Conservation (phyloP, 2,329 filamentous ascomycete genomes). For the Beauveria bassiana region DNA sequence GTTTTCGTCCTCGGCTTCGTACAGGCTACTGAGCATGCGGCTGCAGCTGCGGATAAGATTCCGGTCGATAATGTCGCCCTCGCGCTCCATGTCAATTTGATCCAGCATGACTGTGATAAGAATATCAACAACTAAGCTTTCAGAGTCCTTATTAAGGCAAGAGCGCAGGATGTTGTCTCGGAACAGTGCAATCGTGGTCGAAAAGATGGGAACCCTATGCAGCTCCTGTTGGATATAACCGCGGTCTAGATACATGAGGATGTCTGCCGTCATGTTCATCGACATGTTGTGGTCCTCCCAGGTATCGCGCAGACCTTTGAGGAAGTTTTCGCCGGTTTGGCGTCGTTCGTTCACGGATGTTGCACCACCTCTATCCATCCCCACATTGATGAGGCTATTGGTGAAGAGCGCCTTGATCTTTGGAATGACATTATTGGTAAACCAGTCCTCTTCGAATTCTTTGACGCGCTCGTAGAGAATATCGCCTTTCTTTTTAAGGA, state of each 20-base stretch:
- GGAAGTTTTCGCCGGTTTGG: constrained; percentile 73
- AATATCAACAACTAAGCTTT: constrained; percentile 58
- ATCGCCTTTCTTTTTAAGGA: constrained; percentile 78
- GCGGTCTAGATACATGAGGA: constrained; percentile 95
- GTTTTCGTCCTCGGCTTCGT: constrained; percentile 70
- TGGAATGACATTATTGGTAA: constrained; percentile 64
- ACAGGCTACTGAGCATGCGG: constrained; percentile 83
- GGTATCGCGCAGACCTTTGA: constrained; percentile 64
- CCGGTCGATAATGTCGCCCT: constrained; percentile 82
- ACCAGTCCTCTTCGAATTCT: constrained; percentile 74
- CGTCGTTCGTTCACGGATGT: constrained; percentile 71
- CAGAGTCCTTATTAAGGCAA: constrained; percentile 36
- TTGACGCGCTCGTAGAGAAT: constrained; percentile 75
- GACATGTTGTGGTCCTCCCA: constrained; percentile 89
- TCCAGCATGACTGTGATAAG: constrained; percentile 79
- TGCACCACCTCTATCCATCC: constrained; percentile 47
- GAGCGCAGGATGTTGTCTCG: constrained; percentile 74
- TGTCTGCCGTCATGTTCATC: constrained; percentile 95
- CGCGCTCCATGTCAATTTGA: constrained; percentile 85
- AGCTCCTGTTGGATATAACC: constrained; percentile 62
- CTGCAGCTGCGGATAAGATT: constrained; percentile 74
- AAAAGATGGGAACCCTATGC: constrained; percentile 70
- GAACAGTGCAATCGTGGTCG: constrained; percentile 78
- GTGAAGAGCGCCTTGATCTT: constrained; percentile 65
- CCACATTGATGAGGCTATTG: constrained; percentile 52